These are phyloP conservation scores for Coemansia sp. DNA, from an alignment of 192 early-diverging fungal genomes.

Conservation along the genomic window DNA sequence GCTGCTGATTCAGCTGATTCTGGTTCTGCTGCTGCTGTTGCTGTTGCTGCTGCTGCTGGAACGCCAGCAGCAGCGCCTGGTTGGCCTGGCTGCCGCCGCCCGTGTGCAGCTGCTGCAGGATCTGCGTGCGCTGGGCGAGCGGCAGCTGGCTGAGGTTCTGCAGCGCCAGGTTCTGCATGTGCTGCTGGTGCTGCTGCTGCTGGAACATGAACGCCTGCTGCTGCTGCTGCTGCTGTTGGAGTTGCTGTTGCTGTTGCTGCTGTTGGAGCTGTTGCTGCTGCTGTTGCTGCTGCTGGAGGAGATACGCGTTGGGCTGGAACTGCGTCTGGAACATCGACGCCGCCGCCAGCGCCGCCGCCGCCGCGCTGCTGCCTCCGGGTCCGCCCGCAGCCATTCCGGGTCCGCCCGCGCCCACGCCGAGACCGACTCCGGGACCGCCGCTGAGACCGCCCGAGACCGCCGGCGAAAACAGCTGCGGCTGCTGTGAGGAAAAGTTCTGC, in stretches of 20 bases:
- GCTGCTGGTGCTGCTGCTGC: conserved; percentile 22
- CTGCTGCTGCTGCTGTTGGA: conserved; percentile 13
- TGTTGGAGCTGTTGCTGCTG: background rate
- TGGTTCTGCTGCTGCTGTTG: conserved; percentile 16
- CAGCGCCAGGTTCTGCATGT: conserved; percentile 3
- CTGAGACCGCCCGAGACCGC: background rate
- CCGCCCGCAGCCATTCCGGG: too few relatives aligned
- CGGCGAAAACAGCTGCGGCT: background rate
- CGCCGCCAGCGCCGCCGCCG: background rate
- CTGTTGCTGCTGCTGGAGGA: background rate
- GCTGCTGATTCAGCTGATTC: conserved; percentile 16
- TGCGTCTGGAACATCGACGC: conserved; percentile 5
- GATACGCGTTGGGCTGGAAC: background rate
- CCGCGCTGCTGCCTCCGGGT: background rate
- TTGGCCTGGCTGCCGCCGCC: conserved; percentile 1
- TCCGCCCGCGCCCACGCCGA: too few relatives aligned
- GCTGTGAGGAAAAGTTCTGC: background rate
- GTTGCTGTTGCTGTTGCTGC: conserved; percentile 7
- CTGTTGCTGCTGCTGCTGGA: conserved; percentile 19
- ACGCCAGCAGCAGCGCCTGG: conserved; percentile 8
- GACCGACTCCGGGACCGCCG: too few relatives aligned
- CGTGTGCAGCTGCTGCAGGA: conserved; percentile 33
- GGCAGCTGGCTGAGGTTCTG: conserved; percentile 8
- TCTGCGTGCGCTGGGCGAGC: conserved; percentile 10
- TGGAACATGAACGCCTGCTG: conserved; percentile 10